These are phyloP conservation scores for Fusarium anthophilum DNA, from an alignment of 2,329 filamentous ascomycete genomes.

Conservation along the genomic window DNA sequence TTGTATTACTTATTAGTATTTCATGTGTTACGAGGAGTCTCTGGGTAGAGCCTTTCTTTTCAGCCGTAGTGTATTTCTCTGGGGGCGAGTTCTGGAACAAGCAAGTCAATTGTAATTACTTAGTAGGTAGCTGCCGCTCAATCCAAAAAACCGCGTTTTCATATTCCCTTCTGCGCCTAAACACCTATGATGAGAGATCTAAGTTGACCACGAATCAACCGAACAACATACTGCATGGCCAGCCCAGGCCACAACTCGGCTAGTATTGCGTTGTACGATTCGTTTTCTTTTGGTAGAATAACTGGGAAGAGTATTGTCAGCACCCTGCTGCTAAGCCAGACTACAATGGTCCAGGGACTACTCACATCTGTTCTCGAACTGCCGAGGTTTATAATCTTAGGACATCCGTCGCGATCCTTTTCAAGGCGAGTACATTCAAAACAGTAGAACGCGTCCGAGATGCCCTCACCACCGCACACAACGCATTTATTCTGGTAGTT, in stretches of 20 bases:
- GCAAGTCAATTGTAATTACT: slow-evolving; percentile 21
- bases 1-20: slow-evolving; percentile 37
- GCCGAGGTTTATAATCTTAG: slow-evolving; percentile 98
- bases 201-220: slow-evolving; percentile 11
- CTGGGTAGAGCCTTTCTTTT: slow-evolving; percentile 27
- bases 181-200: slow-evolving; percentile 36
- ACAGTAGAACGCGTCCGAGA: slow-evolving; percentile 98
- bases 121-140: slow-evolving; percentile 16
- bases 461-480: slow-evolving; percentile 97
- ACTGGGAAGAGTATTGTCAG: slow-evolving; percentile 48
- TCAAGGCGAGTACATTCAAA: slow-evolving; percentile 97
- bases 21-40: slow-evolving; percentile 46
- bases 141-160: slow-evolving; percentile 16
- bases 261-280: slow-evolving; percentile 68
- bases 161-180: slow-evolving; percentile 30
- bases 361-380: slow-evolving; percentile 92
- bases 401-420: slow-evolving; percentile 96
- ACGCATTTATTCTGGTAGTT: slow-evolving; percentile 99
- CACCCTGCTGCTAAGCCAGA: neutral
- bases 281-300: slow-evolving; percentile 74
- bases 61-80: slow-evolving; percentile 25
- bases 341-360: slow-evolving; percentile 26
- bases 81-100: slow-evolving; percentile 23
- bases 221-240: slow-evolving; percentile 43
- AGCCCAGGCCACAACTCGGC: slow-evolving; percentile 58